phyloP scores from a whole-genome alignment of 2,329 filamentous ascomycete species.

The Aspergillus neotritici region DNA sequence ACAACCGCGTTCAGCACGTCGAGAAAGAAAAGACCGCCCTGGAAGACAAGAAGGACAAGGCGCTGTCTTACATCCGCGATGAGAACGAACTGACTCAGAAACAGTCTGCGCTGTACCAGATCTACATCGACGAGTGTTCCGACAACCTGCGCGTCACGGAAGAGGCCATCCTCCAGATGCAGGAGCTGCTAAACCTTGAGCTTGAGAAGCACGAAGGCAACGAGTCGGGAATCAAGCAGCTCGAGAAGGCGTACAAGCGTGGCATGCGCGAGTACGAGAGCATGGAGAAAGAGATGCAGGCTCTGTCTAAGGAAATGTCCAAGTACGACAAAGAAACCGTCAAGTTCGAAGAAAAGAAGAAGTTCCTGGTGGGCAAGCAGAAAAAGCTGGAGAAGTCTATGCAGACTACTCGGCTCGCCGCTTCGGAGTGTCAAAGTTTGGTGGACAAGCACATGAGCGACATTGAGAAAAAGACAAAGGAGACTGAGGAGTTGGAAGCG shows the following conservation, averaged over 20 bases:
- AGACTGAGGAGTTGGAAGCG: constrained; percentile 70
- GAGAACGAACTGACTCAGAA: constrained; percentile 90
- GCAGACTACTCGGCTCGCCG: constrained; percentile 66
- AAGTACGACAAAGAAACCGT: constrained; percentile 95
- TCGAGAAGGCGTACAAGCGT: constrained; percentile 77
- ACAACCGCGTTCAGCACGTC: constrained; percentile 88
- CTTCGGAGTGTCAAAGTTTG: constrained; percentile 67
- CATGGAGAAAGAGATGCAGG: constrained; percentile 75
- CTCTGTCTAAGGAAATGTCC: constrained; percentile 75
- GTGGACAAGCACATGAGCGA: constrained; percentile 73
- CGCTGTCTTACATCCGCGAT: constrained; percentile 78
- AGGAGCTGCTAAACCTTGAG: constrained; percentile 77
- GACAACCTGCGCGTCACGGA: constrained; percentile 85
- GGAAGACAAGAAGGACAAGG: constrained; percentile 95
- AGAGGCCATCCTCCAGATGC: constrained; percentile 86
- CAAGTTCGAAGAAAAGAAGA: constrained; percentile 96
- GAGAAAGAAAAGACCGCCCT: constrained; percentile 92
- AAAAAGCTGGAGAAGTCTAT: constrained; percentile 93
- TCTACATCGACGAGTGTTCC: constrained; percentile 80
- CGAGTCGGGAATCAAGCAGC: constrained; percentile 81
- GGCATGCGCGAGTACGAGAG: constrained; percentile 77
- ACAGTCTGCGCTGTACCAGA: constrained; percentile 85
- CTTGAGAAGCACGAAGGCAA: constrained; percentile 86
- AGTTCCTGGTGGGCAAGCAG: constrained; percentile 83
- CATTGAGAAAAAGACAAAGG: constrained; percentile 67